These are phyloP conservation scores for Rhodotorula toruloides DNA, from an alignment of 768 basidiomycete species.

Conservation along the genomic window DNA sequence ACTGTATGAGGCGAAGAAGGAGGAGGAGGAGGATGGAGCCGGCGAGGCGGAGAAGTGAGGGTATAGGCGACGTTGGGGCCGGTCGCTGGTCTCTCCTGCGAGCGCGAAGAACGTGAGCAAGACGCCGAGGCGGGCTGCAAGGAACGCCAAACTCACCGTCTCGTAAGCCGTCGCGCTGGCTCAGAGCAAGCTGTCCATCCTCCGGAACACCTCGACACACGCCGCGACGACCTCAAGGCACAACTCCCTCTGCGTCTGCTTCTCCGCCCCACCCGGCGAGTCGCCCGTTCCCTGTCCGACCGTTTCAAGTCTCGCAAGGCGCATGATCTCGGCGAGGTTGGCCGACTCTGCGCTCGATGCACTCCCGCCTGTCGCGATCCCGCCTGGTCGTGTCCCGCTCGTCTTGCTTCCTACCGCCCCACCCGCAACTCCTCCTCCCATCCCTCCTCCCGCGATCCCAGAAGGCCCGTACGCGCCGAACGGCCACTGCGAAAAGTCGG, in stretches of 20 bases:
- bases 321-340: conserved; percentile 50
- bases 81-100: too few species aligned
- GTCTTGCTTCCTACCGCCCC: neutral
- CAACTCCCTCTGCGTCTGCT: conserved; percentile 55
- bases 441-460: neutral
- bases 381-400: neutral
- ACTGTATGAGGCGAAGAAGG: too few species aligned
- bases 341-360: conserved; percentile 46
- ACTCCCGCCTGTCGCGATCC: conserved; percentile 39
- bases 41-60: too few species aligned
- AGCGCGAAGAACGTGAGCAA: too few species aligned
- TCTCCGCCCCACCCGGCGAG: conserved; percentile 37
- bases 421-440: neutral
- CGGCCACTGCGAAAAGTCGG: conserved; percentile 87
- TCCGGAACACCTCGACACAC: conserved; percentile 84
- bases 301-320: conserved; percentile 49
- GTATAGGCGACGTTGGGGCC: too few species aligned
- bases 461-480: conserved; percentile 52
- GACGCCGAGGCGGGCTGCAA: too few species aligned
- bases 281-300: conserved; percentile 9
- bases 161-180: too few species aligned
- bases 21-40: too few species aligned
- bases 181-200: too few species aligned
- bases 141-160: too few species aligned
- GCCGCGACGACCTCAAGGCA: conserved; percentile 87